These are phyloP conservation scores for Neofusicoccum kwambonambiense DNA, from an alignment of 2,329 filamentous ascomycete genomes.

Conservation along the genomic window DNA sequence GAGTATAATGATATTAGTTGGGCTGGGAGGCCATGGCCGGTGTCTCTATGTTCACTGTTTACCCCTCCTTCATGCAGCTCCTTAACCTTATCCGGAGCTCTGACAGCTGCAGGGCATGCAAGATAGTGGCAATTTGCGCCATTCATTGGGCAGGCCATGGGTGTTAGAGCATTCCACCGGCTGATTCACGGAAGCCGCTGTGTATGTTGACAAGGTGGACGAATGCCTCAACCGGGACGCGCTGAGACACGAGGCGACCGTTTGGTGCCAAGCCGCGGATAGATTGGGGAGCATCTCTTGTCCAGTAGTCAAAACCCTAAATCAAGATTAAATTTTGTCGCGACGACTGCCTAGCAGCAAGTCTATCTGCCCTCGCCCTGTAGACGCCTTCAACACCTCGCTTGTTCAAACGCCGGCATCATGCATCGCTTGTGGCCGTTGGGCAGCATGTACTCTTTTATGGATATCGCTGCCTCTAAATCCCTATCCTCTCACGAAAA, in stretches of 20 bases:
- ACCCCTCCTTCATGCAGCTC: background rate
- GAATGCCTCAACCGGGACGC: no score
- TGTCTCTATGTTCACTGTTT: background rate
- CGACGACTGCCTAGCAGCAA: background rate
- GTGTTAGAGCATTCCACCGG: no score
- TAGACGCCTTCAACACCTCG: constrained; percentile 10
- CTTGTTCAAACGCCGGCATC: constrained; percentile 8
- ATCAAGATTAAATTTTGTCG: background rate
- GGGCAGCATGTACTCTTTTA: constrained; percentile 1
- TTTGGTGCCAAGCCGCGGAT: background rate
- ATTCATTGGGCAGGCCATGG: no score
- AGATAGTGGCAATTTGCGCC: no score
- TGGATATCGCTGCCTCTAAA: background rate
- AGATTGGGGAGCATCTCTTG: no score
- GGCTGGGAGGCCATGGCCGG: background rate
- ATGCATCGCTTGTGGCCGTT: background rate
- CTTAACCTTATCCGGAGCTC: background rate
- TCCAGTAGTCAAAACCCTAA: background rate
- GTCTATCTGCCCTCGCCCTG: background rate
- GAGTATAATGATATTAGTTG: background rate
- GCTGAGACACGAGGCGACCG: background rate
- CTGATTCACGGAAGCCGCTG: no score
- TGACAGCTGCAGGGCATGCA: no score
- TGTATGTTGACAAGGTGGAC: no score
- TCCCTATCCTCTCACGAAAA: constrained; percentile 1